Evolutionary conservation across 2,329 filamentous ascomycete species (phyloP).

Genomic region (Pseudonectria foliicola): DNA sequence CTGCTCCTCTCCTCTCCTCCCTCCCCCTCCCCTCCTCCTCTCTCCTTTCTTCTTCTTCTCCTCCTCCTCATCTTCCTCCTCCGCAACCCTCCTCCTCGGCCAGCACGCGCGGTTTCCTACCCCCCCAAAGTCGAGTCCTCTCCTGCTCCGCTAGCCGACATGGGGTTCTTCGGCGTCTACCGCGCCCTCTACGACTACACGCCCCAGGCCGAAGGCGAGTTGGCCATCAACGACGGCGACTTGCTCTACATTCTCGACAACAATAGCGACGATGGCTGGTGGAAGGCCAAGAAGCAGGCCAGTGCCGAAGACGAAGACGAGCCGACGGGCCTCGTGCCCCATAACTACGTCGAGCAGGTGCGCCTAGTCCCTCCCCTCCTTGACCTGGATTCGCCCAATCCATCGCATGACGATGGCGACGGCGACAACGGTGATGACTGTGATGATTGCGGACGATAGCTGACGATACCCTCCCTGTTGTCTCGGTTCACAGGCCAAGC

Average conservation of each 20-base stretch:
- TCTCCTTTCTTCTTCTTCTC: slow-evolving; percentile 1
- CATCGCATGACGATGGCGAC: not conserved
- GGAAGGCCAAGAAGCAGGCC: slow-evolving; percentile 92
- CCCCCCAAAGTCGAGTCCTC: slow-evolving; percentile 8
- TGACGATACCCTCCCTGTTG: slow-evolving; percentile 6
- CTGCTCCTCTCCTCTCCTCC: too few relatives aligned
- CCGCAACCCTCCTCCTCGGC: too few relatives aligned
- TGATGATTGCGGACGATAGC: slow-evolving; percentile 1
- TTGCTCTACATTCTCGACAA: slow-evolving; percentile 85
- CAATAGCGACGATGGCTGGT: slow-evolving; percentile 74
- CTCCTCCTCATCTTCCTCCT: slow-evolving; percentile 2
- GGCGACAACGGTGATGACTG: slow-evolving; percentile 3
- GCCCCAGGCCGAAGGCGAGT: slow-evolving; percentile 79
- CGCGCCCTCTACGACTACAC: slow-evolving; percentile 88
- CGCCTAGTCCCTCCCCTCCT: slow-evolving; percentile 3
- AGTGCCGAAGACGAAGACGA: slow-evolving; percentile 80
- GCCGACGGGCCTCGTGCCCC: slow-evolving; percentile 81
- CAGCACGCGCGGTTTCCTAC: too few relatives aligned
- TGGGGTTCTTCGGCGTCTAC: slow-evolving; percentile 91
- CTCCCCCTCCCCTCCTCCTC: too few relatives aligned
- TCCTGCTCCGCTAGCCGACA: slow-evolving; percentile 31
- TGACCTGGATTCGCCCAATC: slow-evolving; percentile 1
- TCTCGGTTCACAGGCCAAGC: slow-evolving; percentile 46
- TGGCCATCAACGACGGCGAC: slow-evolving; percentile 79
- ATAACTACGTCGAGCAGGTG: slow-evolving; percentile 93